phyloP scores from a whole-genome alignment of 192 early-diverging fungal genomes.

The Geranomyces michiganensis region DNA sequence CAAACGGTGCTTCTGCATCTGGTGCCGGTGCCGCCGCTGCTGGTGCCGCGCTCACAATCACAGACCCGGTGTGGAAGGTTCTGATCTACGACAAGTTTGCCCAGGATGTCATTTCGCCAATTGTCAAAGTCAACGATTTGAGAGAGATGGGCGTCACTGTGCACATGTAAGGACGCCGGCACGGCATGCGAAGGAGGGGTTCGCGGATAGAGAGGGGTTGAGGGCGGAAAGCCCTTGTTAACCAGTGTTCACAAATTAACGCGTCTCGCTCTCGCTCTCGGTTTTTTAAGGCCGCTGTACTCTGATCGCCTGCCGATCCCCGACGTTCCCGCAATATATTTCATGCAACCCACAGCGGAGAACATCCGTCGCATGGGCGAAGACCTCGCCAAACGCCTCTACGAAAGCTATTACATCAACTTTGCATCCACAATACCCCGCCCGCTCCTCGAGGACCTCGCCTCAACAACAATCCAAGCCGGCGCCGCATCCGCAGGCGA shows the following conservation, averaged over 20 bases:
- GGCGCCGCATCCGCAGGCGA: slow-evolving; percentile 73
- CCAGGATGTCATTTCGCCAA: slow-evolving; percentile 95
- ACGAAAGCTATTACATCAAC: slow-evolving; percentile 96
- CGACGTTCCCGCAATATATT: slow-evolving; percentile 97
- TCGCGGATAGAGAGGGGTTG: too few species aligned
- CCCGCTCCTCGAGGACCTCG: slow-evolving; percentile 89
- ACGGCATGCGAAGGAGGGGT: too few species aligned
- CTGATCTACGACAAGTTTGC: slow-evolving; percentile 92
- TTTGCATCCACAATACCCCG: slow-evolving; percentile 88
- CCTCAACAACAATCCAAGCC: slow-evolving; percentile 74
- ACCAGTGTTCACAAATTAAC: too few species aligned
- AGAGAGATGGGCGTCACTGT: slow-evolving; percentile 95
- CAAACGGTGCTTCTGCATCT: slow-evolving; percentile 26
- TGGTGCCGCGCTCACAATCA: slow-evolving; percentile 24
- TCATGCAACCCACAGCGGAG: slow-evolving; percentile 87
- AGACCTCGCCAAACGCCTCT: slow-evolving; percentile 88
- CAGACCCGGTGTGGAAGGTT: slow-evolving; percentile 93
- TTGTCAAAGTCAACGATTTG: slow-evolving; percentile 93
- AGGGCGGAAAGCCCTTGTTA: too few species aligned
- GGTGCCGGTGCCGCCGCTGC: slow-evolving; percentile 39
- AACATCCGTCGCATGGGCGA: slow-evolving; percentile 81
- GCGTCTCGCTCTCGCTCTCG: too few species aligned
- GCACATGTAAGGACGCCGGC: slow-evolving; percentile 83
- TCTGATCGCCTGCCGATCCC: slow-evolving; percentile 85
- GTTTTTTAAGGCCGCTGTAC: slow-evolving; percentile 66